Evolutionary conservation across 805 yeast species (phyloP), one percentile per base, ranked within the genome.

Genomic region (Grigorovia yakushimaensis): DNA sequence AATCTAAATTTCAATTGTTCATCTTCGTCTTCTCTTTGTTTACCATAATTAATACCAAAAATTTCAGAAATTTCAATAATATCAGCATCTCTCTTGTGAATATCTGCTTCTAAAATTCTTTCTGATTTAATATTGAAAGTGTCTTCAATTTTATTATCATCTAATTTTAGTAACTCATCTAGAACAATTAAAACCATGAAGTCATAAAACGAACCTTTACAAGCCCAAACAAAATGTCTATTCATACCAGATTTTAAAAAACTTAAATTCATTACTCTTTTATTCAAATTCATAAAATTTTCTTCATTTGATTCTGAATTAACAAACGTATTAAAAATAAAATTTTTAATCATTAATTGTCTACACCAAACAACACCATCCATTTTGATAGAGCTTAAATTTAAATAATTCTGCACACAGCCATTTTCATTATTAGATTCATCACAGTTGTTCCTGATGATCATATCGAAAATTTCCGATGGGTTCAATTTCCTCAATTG

Each of bases 331-430:
- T 43, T 47, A 22, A 58, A 23, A 2, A 62, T 53, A 39, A 57
- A 57, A 22, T 53, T 49, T 45, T 56, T 58, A 9, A 63, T 53
- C 59, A 62, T 60, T 15, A 47, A 50, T 45, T 59, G 63, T 43
- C 60, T 57, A 44, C 64, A 60, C 67, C 67, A 63, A 19, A 60
- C 59, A 20, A 54, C 55, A 23, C 54, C 52, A 33, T 61, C 60
- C 54, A 63, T 54, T 11, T 49, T 51, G 15, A 62, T 39, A 21
- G n/a, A 45, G 22, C 41, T 40, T 15, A 57, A 46, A 8, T 46
- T 11, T 13, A 15, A 33, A 33, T 3, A 33, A 33, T 33, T 11
- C 8, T 13, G 13, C 15, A 33, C 15, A 33, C 7, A 15, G 3
- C 17, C 17, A 33, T 15, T 15, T 13, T 11, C 37, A 33, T 7